Percentiles rank a stretch among this genome's conserved stretches.
These are phyloP conservation scores for Microascus cirrosus DNA, from an alignment of 2,329 filamentous ascomycete species.

Conservation along the genomic window DNA sequence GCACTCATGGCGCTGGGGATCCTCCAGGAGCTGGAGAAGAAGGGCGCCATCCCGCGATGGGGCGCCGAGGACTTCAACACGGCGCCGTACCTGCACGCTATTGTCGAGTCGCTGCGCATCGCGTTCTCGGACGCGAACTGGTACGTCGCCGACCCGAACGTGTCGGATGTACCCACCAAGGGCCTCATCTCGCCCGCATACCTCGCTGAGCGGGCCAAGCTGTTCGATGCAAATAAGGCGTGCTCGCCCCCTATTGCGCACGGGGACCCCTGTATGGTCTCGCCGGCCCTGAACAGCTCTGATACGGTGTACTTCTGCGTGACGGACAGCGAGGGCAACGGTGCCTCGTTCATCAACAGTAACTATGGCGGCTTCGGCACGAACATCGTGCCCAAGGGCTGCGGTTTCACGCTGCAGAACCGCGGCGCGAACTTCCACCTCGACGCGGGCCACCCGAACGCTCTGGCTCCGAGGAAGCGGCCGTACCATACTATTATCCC, in stretches of 20 bases:
- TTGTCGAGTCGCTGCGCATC: constrained; percentile 81
- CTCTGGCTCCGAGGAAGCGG: constrained; percentile 67
- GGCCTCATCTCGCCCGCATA: constrained; percentile 64
- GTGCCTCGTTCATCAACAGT: constrained; percentile 92
- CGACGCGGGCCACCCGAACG: constrained; percentile 62
- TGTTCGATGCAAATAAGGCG: constrained; percentile 48
- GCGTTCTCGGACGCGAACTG: constrained; percentile 83
- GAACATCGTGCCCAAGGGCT: constrained; percentile 70
- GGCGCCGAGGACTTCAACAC: constrained; percentile 66
- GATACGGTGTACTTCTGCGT: constrained; percentile 94
- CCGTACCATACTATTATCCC: constrained; percentile 99
- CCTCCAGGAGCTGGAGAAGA: constrained; percentile 70
- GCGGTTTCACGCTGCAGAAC: constrained; percentile 91
- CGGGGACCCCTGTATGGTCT: constrained; percentile 39
- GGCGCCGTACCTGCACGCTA: constrained; percentile 67
- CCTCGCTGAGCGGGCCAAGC: constrained; percentile 54
- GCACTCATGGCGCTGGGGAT: constrained; percentile 92
- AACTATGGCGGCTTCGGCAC: constrained; percentile 88
- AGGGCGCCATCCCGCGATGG: constrained; percentile 65
- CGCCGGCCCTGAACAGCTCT: constrained; percentile 68
- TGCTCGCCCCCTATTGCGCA: constrained; percentile 56
- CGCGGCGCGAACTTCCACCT: constrained; percentile 81
- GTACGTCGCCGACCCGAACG: constrained; percentile 79
- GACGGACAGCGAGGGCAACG: constrained; percentile 74
- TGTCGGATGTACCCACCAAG: constrained; percentile 55